phyloP scores from a whole-genome alignment of 495 filamentous ascomycete genomes.

The Tuber borchii region DNA sequence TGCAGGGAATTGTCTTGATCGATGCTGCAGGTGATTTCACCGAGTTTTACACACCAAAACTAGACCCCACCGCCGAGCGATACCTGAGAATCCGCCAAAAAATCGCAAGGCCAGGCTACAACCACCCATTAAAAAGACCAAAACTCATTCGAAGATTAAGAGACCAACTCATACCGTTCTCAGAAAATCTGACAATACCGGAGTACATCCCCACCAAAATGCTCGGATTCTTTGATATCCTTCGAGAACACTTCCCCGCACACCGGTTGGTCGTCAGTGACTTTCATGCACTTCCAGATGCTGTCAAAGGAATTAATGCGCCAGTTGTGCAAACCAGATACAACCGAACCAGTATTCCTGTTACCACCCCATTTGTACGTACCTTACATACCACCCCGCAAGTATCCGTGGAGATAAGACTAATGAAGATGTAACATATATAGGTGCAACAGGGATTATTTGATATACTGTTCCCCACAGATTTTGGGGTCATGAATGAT shows the following conservation, averaged over 20 bases:
- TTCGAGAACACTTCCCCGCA: slow-evolving; percentile 75
- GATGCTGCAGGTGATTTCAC: slow-evolving; percentile 81
- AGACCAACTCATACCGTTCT: slow-evolving; percentile 55
- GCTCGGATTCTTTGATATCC: slow-evolving; percentile 92
- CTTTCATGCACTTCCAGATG: slow-evolving; percentile 77
- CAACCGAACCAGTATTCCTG: slow-evolving; percentile 74
- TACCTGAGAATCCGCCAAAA: slow-evolving; percentile 72
- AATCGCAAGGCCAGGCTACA: slow-evolving; percentile 51
- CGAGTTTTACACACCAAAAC: slow-evolving; percentile 72
- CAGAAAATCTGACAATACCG: slow-evolving; percentile 64
- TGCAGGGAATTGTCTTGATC: slow-evolving; percentile 83
- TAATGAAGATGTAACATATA: slow-evolving; percentile 1
- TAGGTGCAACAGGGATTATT: slow-evolving; percentile 97
- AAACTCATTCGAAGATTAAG: slow-evolving; percentile 54
- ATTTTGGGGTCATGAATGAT: slow-evolving; percentile 80
- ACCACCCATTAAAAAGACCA: slow-evolving; percentile 52
- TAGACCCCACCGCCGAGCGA: slow-evolving; percentile 76
- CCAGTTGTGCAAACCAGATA: slow-evolving; percentile 95
- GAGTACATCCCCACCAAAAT: slow-evolving; percentile 92
- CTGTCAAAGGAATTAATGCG: slow-evolving; percentile 74
- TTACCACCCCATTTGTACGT: slow-evolving; percentile 82
- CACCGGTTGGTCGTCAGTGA: slow-evolving; percentile 86
- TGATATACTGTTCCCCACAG: slow-evolving; percentile 95
- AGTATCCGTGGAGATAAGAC: not conserved
- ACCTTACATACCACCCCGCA: not conserved